Percentiles rank a stretch among this genome's conserved stretches.
phyloP scores from a whole-genome alignment of 495 filamentous ascomycete genomes.

The Podospora australis region DNA sequence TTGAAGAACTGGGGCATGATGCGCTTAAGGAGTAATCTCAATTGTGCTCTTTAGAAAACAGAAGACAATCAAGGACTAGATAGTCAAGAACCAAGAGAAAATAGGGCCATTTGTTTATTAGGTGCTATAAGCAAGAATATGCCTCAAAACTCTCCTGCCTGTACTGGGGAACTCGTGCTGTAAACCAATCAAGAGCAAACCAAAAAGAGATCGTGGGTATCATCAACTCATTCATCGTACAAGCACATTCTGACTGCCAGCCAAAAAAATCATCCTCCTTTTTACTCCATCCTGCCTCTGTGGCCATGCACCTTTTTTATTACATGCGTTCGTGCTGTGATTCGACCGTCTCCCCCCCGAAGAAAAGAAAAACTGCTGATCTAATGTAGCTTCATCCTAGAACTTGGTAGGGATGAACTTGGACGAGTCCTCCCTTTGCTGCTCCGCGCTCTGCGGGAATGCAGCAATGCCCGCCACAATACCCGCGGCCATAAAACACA shows the following conservation, averaged over 20 bases:
- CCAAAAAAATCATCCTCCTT: neutral
- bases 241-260: too few species aligned
- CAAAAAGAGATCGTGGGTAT: slow-evolving; percentile 1
- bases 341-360: neutral
- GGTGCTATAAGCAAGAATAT: too few species aligned
- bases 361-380: too few species aligned
- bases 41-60: neutral
- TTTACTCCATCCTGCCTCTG: neutral
- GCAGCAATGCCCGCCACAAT: slow-evolving; percentile 71
- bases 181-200: too few species aligned
- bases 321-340: too few species aligned
- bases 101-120: too few species aligned
- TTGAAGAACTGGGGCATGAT: slow-evolving; percentile 70
- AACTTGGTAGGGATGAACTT: slow-evolving; percentile 51
- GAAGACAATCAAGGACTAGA: too few species aligned
- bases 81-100: too few species aligned
- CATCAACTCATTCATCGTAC: slow-evolving; percentile 1
- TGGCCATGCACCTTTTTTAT: too few species aligned
- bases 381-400: neutral
- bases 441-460: slow-evolving; percentile 58
- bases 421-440: slow-evolving; percentile 64
- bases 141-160: too few species aligned
- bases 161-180: too few species aligned
- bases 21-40: slow-evolving; percentile 37
- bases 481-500: slow-evolving; percentile 61